Evolutionary conservation across 2,329 filamentous ascomycete genomes (phyloP).

Genomic region (Alternaria longipes): DNA sequence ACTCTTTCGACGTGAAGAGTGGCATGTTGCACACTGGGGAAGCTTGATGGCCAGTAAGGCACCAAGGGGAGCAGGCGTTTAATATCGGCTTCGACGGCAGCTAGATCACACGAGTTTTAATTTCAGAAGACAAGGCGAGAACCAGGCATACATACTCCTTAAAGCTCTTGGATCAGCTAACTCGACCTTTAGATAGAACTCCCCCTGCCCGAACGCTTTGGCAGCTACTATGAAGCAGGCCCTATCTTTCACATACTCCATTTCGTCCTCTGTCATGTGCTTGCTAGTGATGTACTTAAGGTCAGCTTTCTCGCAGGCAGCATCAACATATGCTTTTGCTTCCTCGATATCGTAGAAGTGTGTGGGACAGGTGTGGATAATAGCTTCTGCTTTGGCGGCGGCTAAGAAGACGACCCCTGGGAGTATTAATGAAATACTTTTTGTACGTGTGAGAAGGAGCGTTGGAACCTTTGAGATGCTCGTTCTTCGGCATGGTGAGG

Average conservation of each 20-base stretch:
- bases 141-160: neutral
- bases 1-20: neutral
- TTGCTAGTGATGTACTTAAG: slow-evolving; percentile 1
- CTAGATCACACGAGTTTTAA: too few relatives aligned
- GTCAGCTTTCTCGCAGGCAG: neutral
- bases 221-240: slow-evolving; percentile 17
- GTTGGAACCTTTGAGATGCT: neutral
- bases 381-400: neutral
- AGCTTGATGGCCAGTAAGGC: neutral
- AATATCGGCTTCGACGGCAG: neutral
- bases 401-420: neutral
- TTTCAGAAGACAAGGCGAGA: neutral
- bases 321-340: slow-evolving; percentile 11
- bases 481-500: neutral
- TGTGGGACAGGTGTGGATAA: slow-evolving; percentile 11
- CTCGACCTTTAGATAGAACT: slow-evolving; percentile 18
- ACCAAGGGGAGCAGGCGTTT: neutral
- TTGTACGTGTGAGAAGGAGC: neutral
- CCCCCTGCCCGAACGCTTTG: slow-evolving; percentile 13
- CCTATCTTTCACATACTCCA: slow-evolving; percentile 12
- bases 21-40: neutral
- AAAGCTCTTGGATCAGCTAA: slow-evolving; percentile 5
- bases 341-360: slow-evolving; percentile 14
- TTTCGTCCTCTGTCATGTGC: neutral
- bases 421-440: neutral